Evolutionary conservation across 768 basidiomycete genomes (phyloP), one percentile per base, ranked within the genome.

Genomic region (Russula foetens): DNA sequence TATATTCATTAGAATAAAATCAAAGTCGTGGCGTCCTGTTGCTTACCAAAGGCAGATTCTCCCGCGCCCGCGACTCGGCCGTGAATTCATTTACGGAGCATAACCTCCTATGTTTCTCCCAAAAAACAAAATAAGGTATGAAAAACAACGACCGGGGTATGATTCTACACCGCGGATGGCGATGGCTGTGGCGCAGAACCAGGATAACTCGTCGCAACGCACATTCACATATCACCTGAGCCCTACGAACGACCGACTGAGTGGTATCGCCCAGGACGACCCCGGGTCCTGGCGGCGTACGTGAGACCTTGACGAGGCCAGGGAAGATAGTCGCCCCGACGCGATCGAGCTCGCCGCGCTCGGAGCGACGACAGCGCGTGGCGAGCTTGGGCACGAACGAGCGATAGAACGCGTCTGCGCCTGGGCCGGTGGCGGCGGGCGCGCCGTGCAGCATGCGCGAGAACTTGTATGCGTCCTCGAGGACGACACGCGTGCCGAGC

Each of bases 271-370:
- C 71, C 56, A 60, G 49, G 56, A 71, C 67, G 11, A 78, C 76
- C 41, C 74, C 73, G 1, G 74, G 70, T 14, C 71, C 68, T 8
- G 68, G 52, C 0, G 73, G 65, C 0, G 73, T 77, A 61, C 75
- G 77, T 1, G 82, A 81, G 15, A 92, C 84, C 72, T 93, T 94
- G 55, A 92, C 92, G 29, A 93, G 76, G 2, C 92, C 92, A 2
- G 91, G 91, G 71, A 94, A 94, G 63, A 93, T 83, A 0, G 90
- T 90, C 4, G 89, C 84, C 12, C 92, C 92, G 4, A 93, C 90
- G 12, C 80, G 76, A 67, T 92, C 90, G 2, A 75, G 68, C 51
- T 92, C 86, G 7, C 88, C 86, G 33, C 79, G 71, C 71, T 93
- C 92, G 64, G 84, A 88, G 67, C 77, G 84, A 66, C 88, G 69